Evolutionary conservation across 495 filamentous ascomycete species (phyloP), one percentile per base, ranked within the genome.

Genomic region (Penicillium steckii): DNA sequence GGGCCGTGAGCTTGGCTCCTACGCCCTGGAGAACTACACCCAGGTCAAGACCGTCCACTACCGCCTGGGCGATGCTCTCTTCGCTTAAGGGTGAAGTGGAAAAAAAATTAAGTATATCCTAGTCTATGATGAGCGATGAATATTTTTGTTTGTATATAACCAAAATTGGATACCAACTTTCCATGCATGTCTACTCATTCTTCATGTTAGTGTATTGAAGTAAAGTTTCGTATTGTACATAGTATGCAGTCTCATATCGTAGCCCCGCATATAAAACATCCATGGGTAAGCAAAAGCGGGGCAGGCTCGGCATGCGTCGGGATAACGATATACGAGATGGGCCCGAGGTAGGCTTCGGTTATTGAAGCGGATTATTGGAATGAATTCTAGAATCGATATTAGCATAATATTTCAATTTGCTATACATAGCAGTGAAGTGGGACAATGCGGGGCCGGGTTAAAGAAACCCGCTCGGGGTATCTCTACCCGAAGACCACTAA

Each of bases 1-100:
- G 48, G 94, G 94, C 51, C 89, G 94, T 60, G 94, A 98, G 74
- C 80, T 97, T 29, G 94, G 94, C 57, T 91, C 95, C 79, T 92
- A 87, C 46, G 94, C 92, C 7, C 72, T 98, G 43, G 85, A 86
- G 52, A 96, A 96, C 80, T 97, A 97, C 75, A 91, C 86, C 35
- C 88, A 98, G 76, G 72, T 80, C 58, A 88, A 88, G 81, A 80
- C 85, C 15, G 85, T 88, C 24, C 74, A 72, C 60, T 83, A 82
- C 67, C 73, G 81, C 57, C 70, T 86, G 54, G 82, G 81, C 23
- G 83, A 84, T 67, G 83, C 83, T 55, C 69, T 84, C 38, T 86
- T 86, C 66, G 79, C 52, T 57, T 79, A 72, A 69, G 57, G 25
- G 44, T 24, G 4, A 38, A 30, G 40, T 7, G n/a, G 18, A 40